phyloP scores from a whole-genome alignment of 2,329 filamentous ascomycete genomes.

The Incumbomyces delicatus region DNA sequence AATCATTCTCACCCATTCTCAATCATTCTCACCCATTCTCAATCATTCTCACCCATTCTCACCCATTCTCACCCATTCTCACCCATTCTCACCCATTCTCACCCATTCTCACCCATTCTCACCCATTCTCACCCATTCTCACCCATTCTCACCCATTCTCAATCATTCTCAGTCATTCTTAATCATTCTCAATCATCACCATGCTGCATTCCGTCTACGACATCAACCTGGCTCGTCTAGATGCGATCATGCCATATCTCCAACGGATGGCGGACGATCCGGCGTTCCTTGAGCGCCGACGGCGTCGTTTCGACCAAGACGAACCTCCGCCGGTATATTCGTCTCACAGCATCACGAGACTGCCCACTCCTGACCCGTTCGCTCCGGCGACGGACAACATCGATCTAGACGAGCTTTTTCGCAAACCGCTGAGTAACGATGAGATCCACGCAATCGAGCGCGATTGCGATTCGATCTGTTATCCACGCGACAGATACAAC shows the following conservation, averaged over 20 bases:
- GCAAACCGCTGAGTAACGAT: conserved; percentile 1
- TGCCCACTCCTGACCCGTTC: not conserved
- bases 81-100: no score
- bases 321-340: conserved; percentile 5
- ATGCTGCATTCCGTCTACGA: conserved; percentile 2
- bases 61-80: not conserved
- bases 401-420: conserved; percentile 6
- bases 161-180: not conserved
- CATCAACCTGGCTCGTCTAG: conserved; percentile 5
- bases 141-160: no score
- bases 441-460: conserved; percentile 1
- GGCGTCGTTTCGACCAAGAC: conserved; percentile 3
- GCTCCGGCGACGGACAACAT: conserved; percentile 1
- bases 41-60: not conserved
- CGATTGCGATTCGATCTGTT: no score
- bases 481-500: no score
- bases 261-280: conserved; percentile 7
- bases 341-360: conserved; percentile 3
- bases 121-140: not conserved
- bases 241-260: conserved; percentile 7
- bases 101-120: not conserved
- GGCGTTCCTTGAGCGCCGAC: conserved; percentile 5
- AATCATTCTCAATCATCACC: not conserved
- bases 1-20: not conserved
- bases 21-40: no score